Evolutionary conservation across 2,329 filamentous ascomycete species (phyloP), one percentile per base, ranked within the genome.

Genomic region (Didymella sp.): DNA sequence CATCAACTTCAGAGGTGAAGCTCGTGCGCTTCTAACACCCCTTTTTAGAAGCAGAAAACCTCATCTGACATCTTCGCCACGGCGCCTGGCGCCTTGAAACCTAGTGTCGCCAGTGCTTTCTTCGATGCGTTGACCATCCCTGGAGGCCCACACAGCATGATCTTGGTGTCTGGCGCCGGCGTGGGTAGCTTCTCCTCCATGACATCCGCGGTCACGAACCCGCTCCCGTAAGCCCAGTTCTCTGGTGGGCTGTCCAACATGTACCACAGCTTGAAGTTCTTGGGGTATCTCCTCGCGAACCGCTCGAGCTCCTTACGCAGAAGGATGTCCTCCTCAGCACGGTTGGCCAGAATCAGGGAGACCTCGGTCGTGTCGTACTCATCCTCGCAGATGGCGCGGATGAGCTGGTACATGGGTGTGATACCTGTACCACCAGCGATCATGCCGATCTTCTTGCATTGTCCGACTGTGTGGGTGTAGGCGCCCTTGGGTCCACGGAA

Each of bases 321-420:
- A 7, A 89, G 69, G 51, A 89, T 88, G 60, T 89, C 87, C 2
- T 77, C 78, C 61, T 87, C 84, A 0, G 78, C 79, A 1, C 81
- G 77, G 71, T 87, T 88, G 27, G 84, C 86, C 58, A 87, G 87
- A 27, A 89, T 71, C 4, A 89, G 74, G 41, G 77, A 82, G 38
- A 88, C 71, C 60, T 84, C 73, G 0, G 87, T 88, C 1, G 76
- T 78, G 59, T 89, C 87, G 6, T 72, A 74, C n/a, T 81, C 76
- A 51, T 88, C 82, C 65, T 87, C 85, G 64, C 84, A 86, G 53
- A 88, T 86, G 40, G 85, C 84, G 4, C 85, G 82, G 65, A 88
- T 87, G 6, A 89, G 72, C 66, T 88, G 85, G 68, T 80, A 85
- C 81, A 86, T 84, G 3, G 84, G 84, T 1, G 84, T 83, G 56